These are phyloP conservation scores for Verticillium dahliae DNA, from an alignment of 2,329 filamentous ascomycete species.

Conservation along the genomic window DNA sequence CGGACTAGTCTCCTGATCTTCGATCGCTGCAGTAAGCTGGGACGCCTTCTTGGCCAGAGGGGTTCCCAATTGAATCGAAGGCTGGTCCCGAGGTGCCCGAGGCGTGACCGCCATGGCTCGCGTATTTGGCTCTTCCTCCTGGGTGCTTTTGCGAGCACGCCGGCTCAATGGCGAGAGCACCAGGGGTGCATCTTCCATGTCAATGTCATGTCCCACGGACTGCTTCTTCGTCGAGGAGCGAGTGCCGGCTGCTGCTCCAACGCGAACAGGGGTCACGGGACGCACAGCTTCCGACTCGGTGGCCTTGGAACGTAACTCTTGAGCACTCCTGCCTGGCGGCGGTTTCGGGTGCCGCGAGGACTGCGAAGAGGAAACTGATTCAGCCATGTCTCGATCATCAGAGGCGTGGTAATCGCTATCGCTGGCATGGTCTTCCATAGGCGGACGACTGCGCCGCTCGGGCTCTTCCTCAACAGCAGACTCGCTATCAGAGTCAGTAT, in stretches of 20 bases:
- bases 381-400: constrained; percentile 6
- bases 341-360: background rate
- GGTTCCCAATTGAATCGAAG: background rate
- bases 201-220: background rate
- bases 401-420: constrained; percentile 9
- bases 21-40: background rate
- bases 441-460: background rate
- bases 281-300: background rate
- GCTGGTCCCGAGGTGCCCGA: background rate
- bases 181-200: constrained; percentile 1
- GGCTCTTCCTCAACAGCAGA: background rate
- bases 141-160: background rate
- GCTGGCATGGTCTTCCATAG: background rate
- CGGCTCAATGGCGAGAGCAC: background rate
- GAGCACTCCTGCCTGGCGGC: constrained; percentile 1
- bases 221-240: constrained; percentile 6
- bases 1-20: background rate
- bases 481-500: background rate
- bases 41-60: background rate
- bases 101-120: background rate
- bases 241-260: constrained; percentile 5
- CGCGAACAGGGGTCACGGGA: background rate
- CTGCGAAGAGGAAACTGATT: background rate
- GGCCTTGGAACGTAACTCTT: constrained; percentile 7
- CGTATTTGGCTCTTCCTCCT: background rate